Conservation (phyloP, 495 filamentous ascomycete genomes). For the Neurospora sp. region DNA sequence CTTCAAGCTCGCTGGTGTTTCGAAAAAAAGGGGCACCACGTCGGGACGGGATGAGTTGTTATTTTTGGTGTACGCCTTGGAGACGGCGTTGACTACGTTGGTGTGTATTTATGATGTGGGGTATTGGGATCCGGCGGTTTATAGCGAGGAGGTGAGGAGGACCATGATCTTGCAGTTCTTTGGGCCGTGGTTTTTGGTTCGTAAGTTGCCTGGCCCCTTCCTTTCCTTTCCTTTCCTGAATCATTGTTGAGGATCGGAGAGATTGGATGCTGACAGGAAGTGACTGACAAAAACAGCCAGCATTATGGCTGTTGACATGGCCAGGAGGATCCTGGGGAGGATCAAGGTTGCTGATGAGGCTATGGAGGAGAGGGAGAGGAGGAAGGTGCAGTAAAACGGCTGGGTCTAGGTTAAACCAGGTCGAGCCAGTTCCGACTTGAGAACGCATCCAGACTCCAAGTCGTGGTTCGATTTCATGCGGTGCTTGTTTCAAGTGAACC, state of each 20-base stretch:
- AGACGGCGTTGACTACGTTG: slow-evolving; percentile 62
- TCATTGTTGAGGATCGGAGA: not conserved
- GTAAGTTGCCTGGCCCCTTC: slow-evolving; percentile 38
- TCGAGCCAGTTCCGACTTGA: not conserved
- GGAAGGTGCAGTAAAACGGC: slow-evolving; percentile 23
- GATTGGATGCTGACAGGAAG: not conserved
- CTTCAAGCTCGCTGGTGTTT: slow-evolving; percentile 11
- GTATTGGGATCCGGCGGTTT: slow-evolving; percentile 42
- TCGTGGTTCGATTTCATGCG: not conserved
- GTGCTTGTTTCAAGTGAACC: not conserved
- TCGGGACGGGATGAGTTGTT: slow-evolving; percentile 47
- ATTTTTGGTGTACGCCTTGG: slow-evolving; percentile 56
- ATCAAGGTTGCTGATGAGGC: slow-evolving; percentile 24
- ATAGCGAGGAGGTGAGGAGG: slow-evolving; percentile 41
- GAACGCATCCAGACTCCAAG: not conserved
- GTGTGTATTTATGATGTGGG: slow-evolving; percentile 48
- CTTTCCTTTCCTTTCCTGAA: not conserved
- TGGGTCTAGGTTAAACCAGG: not conserved
- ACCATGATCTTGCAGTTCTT: slow-evolving; percentile 46
- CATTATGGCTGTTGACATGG: slow-evolving; percentile 33
- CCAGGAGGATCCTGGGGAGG: slow-evolving; percentile 23
- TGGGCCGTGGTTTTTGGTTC: slow-evolving; percentile 60
- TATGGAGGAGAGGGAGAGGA: slow-evolving; percentile 24
- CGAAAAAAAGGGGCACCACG: slow-evolving; percentile 22
- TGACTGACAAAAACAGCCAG: slow-evolving; percentile 16